A percentile compares a stretch with the other conserved stretches of the same genome.
phyloP scores from a whole-genome alignment of 2,329 filamentous ascomycete species.

The Colletotrichum ledebouriae region DNA sequence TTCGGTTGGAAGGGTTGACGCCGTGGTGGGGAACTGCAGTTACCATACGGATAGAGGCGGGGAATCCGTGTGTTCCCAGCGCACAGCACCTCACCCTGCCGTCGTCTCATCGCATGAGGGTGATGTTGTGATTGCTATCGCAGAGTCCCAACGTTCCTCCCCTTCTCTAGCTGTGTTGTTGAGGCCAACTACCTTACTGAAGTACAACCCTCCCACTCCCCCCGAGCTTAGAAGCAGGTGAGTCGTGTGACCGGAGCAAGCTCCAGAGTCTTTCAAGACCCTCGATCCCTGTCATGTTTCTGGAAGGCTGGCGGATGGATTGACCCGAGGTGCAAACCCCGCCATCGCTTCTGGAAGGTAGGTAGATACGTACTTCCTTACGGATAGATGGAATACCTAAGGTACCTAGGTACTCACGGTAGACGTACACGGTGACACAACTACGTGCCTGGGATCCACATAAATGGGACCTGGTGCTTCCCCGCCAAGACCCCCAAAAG shows the following conservation, averaged over 20 bases:
- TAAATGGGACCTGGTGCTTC: constrained; percentile 19
- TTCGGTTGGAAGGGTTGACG: constrained; percentile 1
- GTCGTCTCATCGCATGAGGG: constrained; percentile 10
- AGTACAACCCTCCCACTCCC: too few relatives aligned
- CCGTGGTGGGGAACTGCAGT: constrained; percentile 13
- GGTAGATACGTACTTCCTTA: not conserved
- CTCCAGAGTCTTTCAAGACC: not conserved
- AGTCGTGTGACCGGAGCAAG: too few relatives aligned
- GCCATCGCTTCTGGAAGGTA: constrained; percentile 22
- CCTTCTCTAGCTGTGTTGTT: too few relatives aligned
- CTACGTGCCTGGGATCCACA: constrained; percentile 7
- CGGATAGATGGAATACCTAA: too few relatives aligned
- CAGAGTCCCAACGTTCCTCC: not conserved
- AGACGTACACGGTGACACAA: constrained; percentile 12
- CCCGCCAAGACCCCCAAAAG: constrained; percentile 30
- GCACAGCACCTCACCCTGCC: constrained; percentile 20
- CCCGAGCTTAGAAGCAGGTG: too few relatives aligned
- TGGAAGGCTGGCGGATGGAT: constrained; percentile 25
- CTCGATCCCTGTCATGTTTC: constrained; percentile 29
- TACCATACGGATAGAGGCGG: not conserved
- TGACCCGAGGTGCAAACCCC: constrained; percentile 23
- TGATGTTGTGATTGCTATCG: not conserved
- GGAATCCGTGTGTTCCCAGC: constrained; percentile 30
- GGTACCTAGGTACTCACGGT: not conserved
- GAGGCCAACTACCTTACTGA: too few relatives aligned